These are phyloP conservation scores for Metroxylon sagu DNA, from an alignment of 176 grass and related monocot genomes.

Conservation along the genomic window DNA sequence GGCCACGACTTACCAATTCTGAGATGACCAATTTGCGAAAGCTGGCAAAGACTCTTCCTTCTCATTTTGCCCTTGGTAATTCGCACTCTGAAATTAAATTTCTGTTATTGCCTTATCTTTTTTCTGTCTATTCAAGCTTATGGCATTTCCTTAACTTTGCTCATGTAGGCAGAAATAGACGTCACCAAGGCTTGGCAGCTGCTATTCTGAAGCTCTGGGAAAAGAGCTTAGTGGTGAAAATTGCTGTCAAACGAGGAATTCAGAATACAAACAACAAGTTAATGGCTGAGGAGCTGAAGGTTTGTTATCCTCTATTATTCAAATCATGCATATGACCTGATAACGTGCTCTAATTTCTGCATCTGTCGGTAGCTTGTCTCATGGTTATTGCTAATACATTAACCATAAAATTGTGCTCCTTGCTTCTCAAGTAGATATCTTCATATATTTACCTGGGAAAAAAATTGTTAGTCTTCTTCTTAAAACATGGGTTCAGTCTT, in stretches of 20 bases:
- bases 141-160: constrained; percentile 9
- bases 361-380: neutral
- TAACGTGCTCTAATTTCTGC: constrained; percentile 1
- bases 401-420: too few relatives aligned
- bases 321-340: too few relatives aligned
- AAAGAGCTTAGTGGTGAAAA: constrained; percentile 90
- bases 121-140: neutral
- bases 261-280: constrained; percentile 90
- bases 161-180: constrained; percentile 76
- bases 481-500: too few relatives aligned
- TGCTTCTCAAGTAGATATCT: too few relatives aligned
- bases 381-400: too few relatives aligned
- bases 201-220: constrained; percentile 95
- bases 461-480: too few relatives aligned
- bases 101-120: neutral
- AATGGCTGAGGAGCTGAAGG: constrained; percentile 96
- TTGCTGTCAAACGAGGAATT: constrained; percentile 82
- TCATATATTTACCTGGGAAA: too few relatives aligned
- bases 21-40: constrained; percentile 74
- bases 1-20: constrained; percentile 52
- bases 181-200: constrained; percentile 76
- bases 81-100: too few relatives aligned
- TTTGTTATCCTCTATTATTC: constrained; percentile 7
- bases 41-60: constrained; percentile 65
- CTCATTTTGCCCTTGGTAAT: constrained; percentile 93